Evolutionary conservation across 345 rosid genomes (phyloP), one percentile per base, ranked within the genome.

Genomic region (Moricandia moricandioides): DNA sequence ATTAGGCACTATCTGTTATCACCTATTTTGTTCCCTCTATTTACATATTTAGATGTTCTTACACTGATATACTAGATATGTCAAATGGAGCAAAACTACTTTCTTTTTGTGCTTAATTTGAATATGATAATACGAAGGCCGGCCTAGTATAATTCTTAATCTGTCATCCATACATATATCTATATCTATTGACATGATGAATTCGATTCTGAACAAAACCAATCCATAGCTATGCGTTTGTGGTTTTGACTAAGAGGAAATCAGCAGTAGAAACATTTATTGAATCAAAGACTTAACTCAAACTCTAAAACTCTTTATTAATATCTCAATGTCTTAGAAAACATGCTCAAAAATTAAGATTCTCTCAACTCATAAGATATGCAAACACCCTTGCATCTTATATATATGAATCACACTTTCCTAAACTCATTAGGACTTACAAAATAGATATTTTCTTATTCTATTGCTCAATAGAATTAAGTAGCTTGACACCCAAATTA

Each of bases 1-100:
- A 40, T 40, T 74, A 47, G 45, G 62, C 63, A 26, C 24, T 51
- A 67, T 62, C 27, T 56, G 68, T 74, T 68, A 69, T 69, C 69
- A 68, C 74, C 69, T 67, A 27, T 51, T 27, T 12, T 68, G 55
- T 16, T 45, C 55, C 79, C 39, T 35, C 55, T 14, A 49, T 61
- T 34, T 60, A 34, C 43, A 47, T 58, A 3, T 13, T 24, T 74
- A 56, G 73, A 9, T 67, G 67, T 43, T 17, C 52, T 34, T 61
- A 45, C 67, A 65, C 65, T 64, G 21, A 12, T 18, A 21, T 49
- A 34, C 21, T 73, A 74, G 59, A 40, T 40, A 40, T 40, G 47
- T 11, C 5, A 45, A 45, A 45, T 45, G 52, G 52, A n/a, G 17
- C 17, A 40, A 40, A 40, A 40, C 43, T 37, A 40, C 47, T 11